Percentiles rank a stretch among this genome's conserved stretches.
Conservation (phyloP, 1,139 yeast genomes). For the Pneumocystis jirovecii region DNA sequence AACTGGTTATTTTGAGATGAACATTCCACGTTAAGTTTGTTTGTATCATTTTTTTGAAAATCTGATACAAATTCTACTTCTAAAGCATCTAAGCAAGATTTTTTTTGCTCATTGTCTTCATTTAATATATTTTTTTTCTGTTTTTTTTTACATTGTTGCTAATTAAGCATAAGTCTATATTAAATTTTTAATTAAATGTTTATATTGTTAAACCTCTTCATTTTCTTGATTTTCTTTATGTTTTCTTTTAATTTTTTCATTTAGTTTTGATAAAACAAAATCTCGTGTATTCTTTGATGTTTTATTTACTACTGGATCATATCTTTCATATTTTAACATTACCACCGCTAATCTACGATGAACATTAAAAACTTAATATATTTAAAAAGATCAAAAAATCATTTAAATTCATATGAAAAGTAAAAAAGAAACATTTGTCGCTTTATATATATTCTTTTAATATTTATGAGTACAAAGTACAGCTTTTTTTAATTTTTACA, state of each 20-base stretch:
- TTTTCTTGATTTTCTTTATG: background rate
- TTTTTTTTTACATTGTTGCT: background rate
- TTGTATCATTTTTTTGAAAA: background rate
- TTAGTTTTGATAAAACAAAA: background rate
- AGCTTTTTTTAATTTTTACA: background rate
- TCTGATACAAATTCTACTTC: background rate
- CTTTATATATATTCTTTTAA: background rate
- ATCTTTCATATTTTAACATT: background rate
- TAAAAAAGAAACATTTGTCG: background rate
- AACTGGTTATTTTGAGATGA: background rate
- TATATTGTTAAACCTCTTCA: background rate
- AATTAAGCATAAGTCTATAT: background rate
- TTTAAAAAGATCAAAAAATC: too few species aligned
- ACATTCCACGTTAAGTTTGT: background rate
- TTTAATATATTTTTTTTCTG: background rate
- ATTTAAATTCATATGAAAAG: background rate
- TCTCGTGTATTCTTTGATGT: background rate
- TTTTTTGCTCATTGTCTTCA: background rate
- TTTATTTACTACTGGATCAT: background rate
- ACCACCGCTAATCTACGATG: background rate
- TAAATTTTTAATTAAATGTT: too few species aligned
- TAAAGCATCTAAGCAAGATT: background rate
- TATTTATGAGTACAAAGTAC: background rate
- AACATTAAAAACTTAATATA: too few species aligned
- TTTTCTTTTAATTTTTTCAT: background rate